Percentiles rank a stretch among this genome's conserved stretches.
phyloP scores from a whole-genome alignment of 2,329 filamentous ascomycete genomes.

The Clarireedia homoeocarpa region DNA sequence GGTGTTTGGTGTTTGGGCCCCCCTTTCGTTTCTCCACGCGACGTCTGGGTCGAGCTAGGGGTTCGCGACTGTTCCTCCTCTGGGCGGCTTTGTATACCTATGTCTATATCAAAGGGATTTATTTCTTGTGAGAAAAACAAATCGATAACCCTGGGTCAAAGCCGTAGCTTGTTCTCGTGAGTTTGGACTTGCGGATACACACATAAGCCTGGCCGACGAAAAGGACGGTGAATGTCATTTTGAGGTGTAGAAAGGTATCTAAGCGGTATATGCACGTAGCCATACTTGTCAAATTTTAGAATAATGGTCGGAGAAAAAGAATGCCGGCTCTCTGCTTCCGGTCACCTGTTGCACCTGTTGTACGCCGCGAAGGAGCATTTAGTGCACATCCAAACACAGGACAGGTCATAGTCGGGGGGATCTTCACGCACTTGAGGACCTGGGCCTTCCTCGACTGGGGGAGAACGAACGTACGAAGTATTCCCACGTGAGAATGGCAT shows the following conservation, averaged over 20 bases:
- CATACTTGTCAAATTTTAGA: slow-evolving; percentile 6
- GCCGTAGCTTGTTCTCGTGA: neutral
- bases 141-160: neutral
- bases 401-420: neutral
- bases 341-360: slow-evolving; percentile 2
- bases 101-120: slow-evolving; percentile 1
- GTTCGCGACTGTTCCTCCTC: slow-evolving; percentile 3
- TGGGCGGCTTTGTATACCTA: neutral
- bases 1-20: neutral
- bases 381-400: neutral
- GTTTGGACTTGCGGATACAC: slow-evolving; percentile 10
- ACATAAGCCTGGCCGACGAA: slow-evolving; percentile 10
- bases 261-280: slow-evolving; percentile 6
- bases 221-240: neutral
- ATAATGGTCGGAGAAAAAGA: slow-evolving; percentile 6
- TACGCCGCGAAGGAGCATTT: neutral
- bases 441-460: too few relatives aligned
- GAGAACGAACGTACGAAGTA: too few relatives aligned
- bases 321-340: neutral
- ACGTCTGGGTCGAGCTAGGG: neutral
- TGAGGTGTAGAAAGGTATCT: slow-evolving; percentile 2
- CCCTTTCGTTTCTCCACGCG: neutral
- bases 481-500: neutral
- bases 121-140: neutral
- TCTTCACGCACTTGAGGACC: too few relatives aligned